These are phyloP conservation scores for Chlorophyllum brunneum DNA, from an alignment of 768 basidiomycete species.

Conservation along the genomic window DNA sequence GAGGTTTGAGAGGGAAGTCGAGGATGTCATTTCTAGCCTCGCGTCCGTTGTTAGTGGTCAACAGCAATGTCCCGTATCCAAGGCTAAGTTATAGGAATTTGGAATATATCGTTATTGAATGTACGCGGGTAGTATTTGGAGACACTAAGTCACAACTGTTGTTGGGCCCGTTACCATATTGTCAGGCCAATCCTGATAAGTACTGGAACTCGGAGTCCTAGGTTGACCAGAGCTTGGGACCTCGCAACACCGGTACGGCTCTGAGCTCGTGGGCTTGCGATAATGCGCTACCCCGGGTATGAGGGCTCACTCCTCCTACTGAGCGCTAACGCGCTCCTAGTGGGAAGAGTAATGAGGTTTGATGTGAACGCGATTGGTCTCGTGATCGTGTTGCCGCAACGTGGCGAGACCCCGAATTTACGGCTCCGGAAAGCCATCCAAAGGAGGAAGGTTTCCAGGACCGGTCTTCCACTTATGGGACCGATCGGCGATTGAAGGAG, in stretches of 20 bases:
- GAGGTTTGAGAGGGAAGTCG: slow-evolving; percentile 72
- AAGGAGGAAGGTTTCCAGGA: slow-evolving; percentile 14
- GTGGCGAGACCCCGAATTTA: slow-evolving; percentile 27
- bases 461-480: slow-evolving; percentile 4
- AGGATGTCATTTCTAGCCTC: slow-evolving; percentile 57
- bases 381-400: slow-evolving; percentile 36
- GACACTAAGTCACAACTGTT: too few species aligned
- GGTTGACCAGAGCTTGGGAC: too few species aligned
- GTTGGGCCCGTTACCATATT: too few species aligned
- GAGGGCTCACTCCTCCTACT: not conserved
- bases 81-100: slow-evolving; percentile 35
- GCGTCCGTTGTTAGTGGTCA: slow-evolving; percentile 20
- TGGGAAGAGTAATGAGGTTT: not conserved
- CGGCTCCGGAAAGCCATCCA: slow-evolving; percentile 10
- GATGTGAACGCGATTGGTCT: slow-evolving; percentile 20
- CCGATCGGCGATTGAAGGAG: slow-evolving; percentile 7
- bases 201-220: too few species aligned
- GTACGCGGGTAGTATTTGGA: not conserved
- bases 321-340: not conserved
- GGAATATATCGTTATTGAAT: not conserved
- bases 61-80: slow-evolving; percentile 15
- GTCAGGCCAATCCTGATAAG: too few species aligned
- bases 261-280: too few species aligned
- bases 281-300: too few species aligned
- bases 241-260: too few species aligned